phyloP scores from a whole-genome alignment of 768 basidiomycete genomes.

The Pluteus cervinus region DNA sequence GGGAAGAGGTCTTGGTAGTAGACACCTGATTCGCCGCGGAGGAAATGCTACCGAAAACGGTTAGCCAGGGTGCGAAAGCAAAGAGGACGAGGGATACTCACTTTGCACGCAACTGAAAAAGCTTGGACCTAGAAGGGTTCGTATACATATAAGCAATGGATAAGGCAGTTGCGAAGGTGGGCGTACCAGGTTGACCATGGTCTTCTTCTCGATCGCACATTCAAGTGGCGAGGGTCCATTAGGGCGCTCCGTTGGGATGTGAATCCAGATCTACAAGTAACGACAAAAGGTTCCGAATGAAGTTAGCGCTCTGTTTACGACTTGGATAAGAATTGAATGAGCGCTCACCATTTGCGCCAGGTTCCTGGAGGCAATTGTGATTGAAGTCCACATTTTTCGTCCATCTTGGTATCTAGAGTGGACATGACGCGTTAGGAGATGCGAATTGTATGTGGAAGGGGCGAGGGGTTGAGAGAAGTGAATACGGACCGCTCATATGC shows the following conservation, averaged over 20 bases:
- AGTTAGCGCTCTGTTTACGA: too few species aligned
- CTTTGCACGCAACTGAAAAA: constrained; percentile 63
- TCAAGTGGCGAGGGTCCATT: constrained; percentile 29
- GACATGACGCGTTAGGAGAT: neutral
- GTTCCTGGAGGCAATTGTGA: constrained; percentile 50
- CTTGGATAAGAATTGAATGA: constrained; percentile 8
- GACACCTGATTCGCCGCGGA: constrained; percentile 62
- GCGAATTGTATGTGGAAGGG: neutral
- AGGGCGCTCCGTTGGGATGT: constrained; percentile 36
- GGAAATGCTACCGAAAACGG: constrained; percentile 39
- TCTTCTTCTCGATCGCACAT: constrained; percentile 65
- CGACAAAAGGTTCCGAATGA: neutral
- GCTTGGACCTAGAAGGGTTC: constrained; percentile 47
- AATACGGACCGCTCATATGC: constrained; percentile 55
- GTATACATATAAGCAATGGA: neutral
- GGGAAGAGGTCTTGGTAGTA: constrained; percentile 74
- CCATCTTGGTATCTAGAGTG: constrained; percentile 56
- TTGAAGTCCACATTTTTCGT: constrained; percentile 63
- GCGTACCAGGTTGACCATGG: constrained; percentile 62
- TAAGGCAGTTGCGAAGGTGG: neutral
- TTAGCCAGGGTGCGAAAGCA: neutral
- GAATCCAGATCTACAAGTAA: constrained; percentile 44
- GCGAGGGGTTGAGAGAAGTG: neutral
- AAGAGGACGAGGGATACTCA: constrained; percentile 12
- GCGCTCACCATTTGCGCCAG: constrained; percentile 50